Percentiles rank a stretch among this genome's conserved stretches.
These are phyloP conservation scores for Aquilaria sinensis DNA, from an alignment of 345 rosid genomes.

Conservation along the genomic window DNA sequence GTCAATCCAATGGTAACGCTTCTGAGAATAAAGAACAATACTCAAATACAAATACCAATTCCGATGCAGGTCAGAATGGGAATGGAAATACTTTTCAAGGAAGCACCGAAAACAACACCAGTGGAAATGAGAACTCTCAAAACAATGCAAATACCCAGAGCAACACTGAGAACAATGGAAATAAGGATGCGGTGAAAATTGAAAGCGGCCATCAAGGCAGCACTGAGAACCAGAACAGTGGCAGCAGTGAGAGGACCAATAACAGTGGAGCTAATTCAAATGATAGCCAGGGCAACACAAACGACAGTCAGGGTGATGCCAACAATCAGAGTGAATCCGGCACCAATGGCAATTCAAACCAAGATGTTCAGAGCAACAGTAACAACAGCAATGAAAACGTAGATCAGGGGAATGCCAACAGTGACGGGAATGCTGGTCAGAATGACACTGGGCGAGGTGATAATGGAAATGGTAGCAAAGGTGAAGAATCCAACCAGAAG, in stretches of 20 bases:
- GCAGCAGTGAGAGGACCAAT: too few species aligned
- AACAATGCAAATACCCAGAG: conserved; percentile 16
- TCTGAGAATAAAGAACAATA: conserved; percentile 5
- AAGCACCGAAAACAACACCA: not conserved
- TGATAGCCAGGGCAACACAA: too few species aligned
- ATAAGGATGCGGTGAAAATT: not conserved
- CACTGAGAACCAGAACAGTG: too few species aligned
- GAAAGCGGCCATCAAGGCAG: too few species aligned
- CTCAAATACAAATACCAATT: conserved; percentile 2
- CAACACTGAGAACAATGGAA: conserved; percentile 15
- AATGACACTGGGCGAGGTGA: not conserved
- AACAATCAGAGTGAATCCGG: too few species aligned
- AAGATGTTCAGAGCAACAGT: too few species aligned
- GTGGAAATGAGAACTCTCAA: not conserved
- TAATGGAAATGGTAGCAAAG: conserved; percentile 12
- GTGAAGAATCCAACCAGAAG: conserved; percentile 16
- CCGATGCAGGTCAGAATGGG: conserved; percentile 18
- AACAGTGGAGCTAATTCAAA: too few species aligned
- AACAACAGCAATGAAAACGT: too few species aligned
- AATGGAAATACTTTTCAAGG: conserved; percentile 5
- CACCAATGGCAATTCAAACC: too few species aligned
- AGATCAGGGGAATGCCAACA: too few species aligned
- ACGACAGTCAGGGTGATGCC: too few species aligned
- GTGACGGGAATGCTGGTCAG: too few species aligned
- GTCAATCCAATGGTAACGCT: not conserved